Evolutionary conservation across 73 alveolate genomes (phyloP).

Genomic region (Paramecium biaurelia): DNA sequence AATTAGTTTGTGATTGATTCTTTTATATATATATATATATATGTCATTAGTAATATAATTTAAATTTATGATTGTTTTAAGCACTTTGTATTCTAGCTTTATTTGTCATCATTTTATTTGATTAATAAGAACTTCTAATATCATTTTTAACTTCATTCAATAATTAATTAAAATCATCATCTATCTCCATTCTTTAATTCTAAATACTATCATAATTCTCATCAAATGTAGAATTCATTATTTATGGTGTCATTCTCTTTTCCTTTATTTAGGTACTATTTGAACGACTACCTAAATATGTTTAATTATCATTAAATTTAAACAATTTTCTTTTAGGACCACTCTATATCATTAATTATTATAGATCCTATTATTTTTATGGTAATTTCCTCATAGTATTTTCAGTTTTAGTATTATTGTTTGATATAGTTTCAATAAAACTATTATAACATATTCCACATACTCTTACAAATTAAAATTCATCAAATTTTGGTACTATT

Average conservation of each 20-base stretch:
- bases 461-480: neutral
- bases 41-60: slow-evolving; percentile 8
- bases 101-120: neutral
- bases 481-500: neutral
- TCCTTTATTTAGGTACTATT: neutral
- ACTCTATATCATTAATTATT: neutral
- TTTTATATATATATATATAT: neutral
- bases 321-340: neutral
- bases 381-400: neutral
- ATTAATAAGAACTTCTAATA: neutral
- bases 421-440: neutral
- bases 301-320: neutral
- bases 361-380: neutral
- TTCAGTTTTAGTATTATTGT: neutral
- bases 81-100: neutral
- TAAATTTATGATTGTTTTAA: neutral
- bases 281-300: neutral
- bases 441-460: slow-evolving; percentile 23
- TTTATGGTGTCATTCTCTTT: neutral
- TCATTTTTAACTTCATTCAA: neutral
- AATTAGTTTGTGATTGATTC: neutral
- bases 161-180: neutral
- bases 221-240: slow-evolving; percentile 6
- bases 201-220: neutral
- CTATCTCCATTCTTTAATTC: neutral